phyloP scores from a whole-genome alignment of 164 flowering plant genomes.

The Berberis thunbergii region DNA sequence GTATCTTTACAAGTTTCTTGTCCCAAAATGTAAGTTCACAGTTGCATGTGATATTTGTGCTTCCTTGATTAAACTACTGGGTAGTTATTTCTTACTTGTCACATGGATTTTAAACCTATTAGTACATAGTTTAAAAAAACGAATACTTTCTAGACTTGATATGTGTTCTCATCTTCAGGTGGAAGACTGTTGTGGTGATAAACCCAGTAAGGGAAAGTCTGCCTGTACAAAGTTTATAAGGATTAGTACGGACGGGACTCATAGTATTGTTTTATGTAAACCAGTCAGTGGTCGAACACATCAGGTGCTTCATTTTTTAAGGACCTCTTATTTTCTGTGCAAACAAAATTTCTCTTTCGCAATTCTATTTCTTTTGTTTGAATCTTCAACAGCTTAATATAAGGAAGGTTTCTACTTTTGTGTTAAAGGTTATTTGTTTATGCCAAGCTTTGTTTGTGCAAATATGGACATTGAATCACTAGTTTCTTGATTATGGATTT shows the following conservation, averaged over 20 bases:
- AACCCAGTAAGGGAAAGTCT: constrained; percentile 50
- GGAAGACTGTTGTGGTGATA: constrained; percentile 18
- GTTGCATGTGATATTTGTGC: too few species aligned
- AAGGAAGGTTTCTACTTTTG: background rate
- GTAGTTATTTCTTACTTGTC: too few species aligned
- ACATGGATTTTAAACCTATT: too few species aligned
- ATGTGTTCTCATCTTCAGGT: constrained; percentile 31
- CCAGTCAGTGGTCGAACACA: constrained; percentile 94
- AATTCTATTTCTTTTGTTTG: background rate
- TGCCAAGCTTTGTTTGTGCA: background rate
- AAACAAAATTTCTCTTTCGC: background rate
- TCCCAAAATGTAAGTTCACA: too few species aligned
- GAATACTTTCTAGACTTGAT: background rate
- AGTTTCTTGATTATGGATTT: background rate
- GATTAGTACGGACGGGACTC: constrained; percentile 61
- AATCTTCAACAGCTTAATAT: background rate
- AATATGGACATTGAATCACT: background rate
- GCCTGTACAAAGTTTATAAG: constrained; percentile 82
- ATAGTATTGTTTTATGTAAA: constrained; percentile 75
- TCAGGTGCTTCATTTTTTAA: constrained; percentile 35
- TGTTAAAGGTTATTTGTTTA: background rate
- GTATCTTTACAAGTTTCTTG: too few species aligned
- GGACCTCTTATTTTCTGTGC: background rate
- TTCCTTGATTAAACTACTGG: too few species aligned
- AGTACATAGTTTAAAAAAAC: too few species aligned